Evolutionary conservation across 2,329 filamentous ascomycete species (phyloP).

Genomic region (Pseudopyrenochaeta lycopersici): DNA sequence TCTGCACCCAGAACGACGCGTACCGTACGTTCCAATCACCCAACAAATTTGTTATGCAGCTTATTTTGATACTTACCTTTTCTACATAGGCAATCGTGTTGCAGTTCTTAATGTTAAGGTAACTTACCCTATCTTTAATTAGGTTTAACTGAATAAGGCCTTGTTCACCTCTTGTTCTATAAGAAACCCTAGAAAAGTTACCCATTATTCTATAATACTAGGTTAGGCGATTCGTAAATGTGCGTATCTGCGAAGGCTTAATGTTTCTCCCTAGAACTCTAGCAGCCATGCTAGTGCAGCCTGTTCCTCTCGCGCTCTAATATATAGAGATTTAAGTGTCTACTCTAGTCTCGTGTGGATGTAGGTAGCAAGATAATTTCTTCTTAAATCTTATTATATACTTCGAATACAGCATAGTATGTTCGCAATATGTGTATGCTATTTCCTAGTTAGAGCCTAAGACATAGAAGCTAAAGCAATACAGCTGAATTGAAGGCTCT

Average conservation of each 20-base stretch:
- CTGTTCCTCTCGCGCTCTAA: conserved; percentile 7
- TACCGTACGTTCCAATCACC: too few relatives aligned
- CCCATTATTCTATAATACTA: too few relatives aligned
- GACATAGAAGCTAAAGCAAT: conserved; percentile 61
- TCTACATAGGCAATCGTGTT: too few relatives aligned
- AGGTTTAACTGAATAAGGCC: too few relatives aligned
- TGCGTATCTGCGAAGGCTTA: conserved; percentile 10
- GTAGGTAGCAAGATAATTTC: conserved; percentile 16
- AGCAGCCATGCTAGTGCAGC: conserved; percentile 11
- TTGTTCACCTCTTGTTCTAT: too few relatives aligned
- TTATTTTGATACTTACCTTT: too few relatives aligned
- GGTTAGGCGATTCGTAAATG: too few relatives aligned
- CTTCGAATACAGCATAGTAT: conserved; percentile 9
- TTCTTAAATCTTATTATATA: conserved; percentile 16
- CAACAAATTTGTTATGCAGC: too few relatives aligned
- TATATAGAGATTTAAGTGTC: conserved; percentile 12
- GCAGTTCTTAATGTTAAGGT: too few relatives aligned
- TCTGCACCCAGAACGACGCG: too few relatives aligned
- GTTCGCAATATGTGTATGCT: conserved; percentile 12
- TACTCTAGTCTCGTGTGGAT: conserved; percentile 10
- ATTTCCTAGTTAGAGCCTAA: conserved; percentile 2
- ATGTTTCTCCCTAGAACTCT: conserved; percentile 11
- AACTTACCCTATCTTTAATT: too few relatives aligned
- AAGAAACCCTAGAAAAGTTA: too few relatives aligned
- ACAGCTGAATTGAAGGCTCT: conserved; percentile 68